Conservation (phyloP, 495 filamentous ascomycete genomes). For the Penicillium odoratum region DNA sequence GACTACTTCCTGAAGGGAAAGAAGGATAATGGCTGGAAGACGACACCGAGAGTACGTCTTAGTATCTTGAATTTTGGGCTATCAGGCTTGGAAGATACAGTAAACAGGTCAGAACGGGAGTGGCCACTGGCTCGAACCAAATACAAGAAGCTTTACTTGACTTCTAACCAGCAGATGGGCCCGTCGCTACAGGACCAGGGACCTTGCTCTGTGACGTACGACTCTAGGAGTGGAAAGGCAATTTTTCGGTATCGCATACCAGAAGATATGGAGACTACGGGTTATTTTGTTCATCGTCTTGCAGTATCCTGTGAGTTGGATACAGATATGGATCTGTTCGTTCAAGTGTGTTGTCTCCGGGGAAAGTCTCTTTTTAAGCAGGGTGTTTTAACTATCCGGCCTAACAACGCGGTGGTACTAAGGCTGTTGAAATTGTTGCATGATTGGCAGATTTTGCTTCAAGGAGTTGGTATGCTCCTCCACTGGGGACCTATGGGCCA, state of each 20-base stretch:
- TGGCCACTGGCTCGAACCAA: background rate
- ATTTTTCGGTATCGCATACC: background rate
- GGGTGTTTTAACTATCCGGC: background rate
- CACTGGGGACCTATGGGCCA: background rate
- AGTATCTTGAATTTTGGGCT: background rate
- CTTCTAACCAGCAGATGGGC: background rate
- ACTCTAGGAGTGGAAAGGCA: background rate
- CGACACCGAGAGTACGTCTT: background rate
- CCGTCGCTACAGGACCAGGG: background rate
- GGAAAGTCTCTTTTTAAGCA: background rate
- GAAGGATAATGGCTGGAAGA: background rate
- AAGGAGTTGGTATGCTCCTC: background rate
- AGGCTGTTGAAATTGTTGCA: background rate
- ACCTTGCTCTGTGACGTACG: background rate
- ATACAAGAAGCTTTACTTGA: background rate
- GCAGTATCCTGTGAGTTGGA: background rate
- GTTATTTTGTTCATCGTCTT: background rate
- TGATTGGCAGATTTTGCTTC: background rate
- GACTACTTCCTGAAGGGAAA: background rate
- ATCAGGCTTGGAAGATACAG: background rate
- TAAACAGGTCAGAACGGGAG: background rate
- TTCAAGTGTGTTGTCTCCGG: background rate
- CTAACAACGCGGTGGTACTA: background rate
- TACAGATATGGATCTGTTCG: background rate
- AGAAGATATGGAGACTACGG: background rate